Evolutionary conservation across 768 basidiomycete species (phyloP), one percentile per base, ranked within the genome.

Genomic region (Tulasnella sp.): DNA sequence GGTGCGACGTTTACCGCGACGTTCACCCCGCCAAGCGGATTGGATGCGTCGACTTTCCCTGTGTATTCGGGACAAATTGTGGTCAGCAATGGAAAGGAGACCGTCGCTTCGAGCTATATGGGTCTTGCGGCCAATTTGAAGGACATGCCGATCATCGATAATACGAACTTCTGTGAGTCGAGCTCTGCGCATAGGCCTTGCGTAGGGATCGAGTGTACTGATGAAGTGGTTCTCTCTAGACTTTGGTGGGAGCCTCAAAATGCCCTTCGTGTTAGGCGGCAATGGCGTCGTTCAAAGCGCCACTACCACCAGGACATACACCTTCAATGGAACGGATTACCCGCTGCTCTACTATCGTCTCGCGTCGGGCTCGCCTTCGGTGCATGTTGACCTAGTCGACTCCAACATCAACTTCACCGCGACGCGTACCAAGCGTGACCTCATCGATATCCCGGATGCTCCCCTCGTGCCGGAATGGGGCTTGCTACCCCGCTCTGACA

Each of bases 31-130:
- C 92, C 92, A 0, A 83, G 83, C 0, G 85, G 88, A 18, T 84
- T 88, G 80, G 86, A 89, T 41, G 84, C 84, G 1, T 82, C 87
- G 41, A 86, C 88, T 2, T 88, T 90, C 85, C 91, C 91, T 31
- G 87, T 91, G 79, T 92, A 89, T 85, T 90, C 90, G 44, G 92
- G 91, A 9, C 91, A 88, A 86, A 89, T 93, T 82, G 81, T 86
- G 79, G 82, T 87, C 58, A 77, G 81, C 4, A 85, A 86, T 44
- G 83, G 84, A 11, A 82, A 84, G 18, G 72, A 44, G 75, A 74
- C 78, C 22, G 86, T 88, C 42, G 87, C 88, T 24, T 41, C 75
- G 37, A 86, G 89, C 4, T 91, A 90, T 83, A 83, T 90, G 24
- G 90, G 90, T 11, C 79, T 88, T 22, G 86, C 85, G 0, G 86